Conservation (phyloP, 2,329 filamentous ascomycete species). For the Aureobasidium sp. region DNA sequence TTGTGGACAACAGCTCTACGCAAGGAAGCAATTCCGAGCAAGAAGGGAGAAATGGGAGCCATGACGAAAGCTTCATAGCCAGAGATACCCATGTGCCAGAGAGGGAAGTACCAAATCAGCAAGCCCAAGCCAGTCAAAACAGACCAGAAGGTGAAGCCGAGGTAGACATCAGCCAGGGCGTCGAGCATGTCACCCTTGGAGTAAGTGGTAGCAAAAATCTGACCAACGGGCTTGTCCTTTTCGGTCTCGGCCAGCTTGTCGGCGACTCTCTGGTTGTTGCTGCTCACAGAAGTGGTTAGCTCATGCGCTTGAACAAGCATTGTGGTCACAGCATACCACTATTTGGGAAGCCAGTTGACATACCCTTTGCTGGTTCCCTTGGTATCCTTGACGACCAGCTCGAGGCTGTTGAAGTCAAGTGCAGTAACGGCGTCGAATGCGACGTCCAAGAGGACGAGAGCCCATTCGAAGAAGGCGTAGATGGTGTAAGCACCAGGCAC, state of each 20-base stretch:
- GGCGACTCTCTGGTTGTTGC: conserved; percentile 40
- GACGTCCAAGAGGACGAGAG: conserved; percentile 88
- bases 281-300: conserved; percentile 22
- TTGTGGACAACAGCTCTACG: conserved; percentile 63
- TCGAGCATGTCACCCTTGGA: conserved; percentile 70
- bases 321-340: conserved; percentile 30
- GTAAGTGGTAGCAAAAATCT: conserved; percentile 65
- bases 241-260: conserved; percentile 23
- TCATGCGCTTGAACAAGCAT: not conserved
- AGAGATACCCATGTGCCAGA: conserved; percentile 99
- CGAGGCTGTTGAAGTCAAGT: conserved; percentile 82
- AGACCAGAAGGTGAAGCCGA: conserved; percentile 94
- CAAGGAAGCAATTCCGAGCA: conserved; percentile 65
- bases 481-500: conserved; percentile 92
- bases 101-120: conserved; percentile 88
- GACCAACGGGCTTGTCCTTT: conserved; percentile 65
- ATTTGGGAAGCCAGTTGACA: conserved; percentile 91
- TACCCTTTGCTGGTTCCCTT: conserved; percentile 96
- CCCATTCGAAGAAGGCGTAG: conserved; percentile 98
- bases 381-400: conserved; percentile 80
- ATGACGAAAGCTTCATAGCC: conserved; percentile 90
- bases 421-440: conserved; percentile 93
- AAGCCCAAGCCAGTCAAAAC: conserved; percentile 84
- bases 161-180: conserved; percentile 81
- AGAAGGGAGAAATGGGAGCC: conserved; percentile 70